Percentiles rank a stretch among this genome's conserved stretches.
phyloP scores from a whole-genome alignment of 1,139 yeast genomes.

The Kodamaea fungicola region DNA sequence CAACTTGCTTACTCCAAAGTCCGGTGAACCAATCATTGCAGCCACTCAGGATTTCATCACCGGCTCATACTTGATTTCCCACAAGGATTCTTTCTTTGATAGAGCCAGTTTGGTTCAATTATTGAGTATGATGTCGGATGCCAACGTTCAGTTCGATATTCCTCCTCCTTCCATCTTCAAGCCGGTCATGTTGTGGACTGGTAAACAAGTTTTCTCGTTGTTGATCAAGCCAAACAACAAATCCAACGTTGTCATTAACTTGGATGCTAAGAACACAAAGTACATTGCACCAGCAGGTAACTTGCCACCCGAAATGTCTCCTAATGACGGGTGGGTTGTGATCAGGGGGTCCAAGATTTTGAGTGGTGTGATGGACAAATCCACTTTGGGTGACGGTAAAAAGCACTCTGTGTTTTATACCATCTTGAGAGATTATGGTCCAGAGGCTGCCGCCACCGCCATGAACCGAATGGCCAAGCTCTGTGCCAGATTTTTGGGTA shows the following conservation, averaged over 20 bases:
- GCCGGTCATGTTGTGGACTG: slow-evolving; percentile 93
- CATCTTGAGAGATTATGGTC: slow-evolving; percentile 90
- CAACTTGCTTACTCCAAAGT: slow-evolving; percentile 89
- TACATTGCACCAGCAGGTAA: slow-evolving; percentile 66
- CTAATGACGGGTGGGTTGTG: slow-evolving; percentile 90
- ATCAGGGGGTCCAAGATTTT: slow-evolving; percentile 87
- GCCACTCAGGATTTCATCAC: slow-evolving; percentile 99
- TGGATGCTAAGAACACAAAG: slow-evolving; percentile 93
- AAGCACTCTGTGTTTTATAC: slow-evolving; percentile 96
- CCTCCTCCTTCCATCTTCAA: slow-evolving; percentile 95
- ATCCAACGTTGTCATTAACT: slow-evolving; percentile 79
- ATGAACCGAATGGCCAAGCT: slow-evolving; percentile 99
- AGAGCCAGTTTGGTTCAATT: slow-evolving; percentile 81
- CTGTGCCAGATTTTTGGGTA: slow-evolving; percentile 92
- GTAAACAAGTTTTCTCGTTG: slow-evolving; percentile 89
- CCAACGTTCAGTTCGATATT: slow-evolving; percentile 77
- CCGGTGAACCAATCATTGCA: slow-evolving; percentile 98
- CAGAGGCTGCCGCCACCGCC: slow-evolving; percentile 90
- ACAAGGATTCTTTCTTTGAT: slow-evolving; percentile 89
- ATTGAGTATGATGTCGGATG: slow-evolving; percentile 95
- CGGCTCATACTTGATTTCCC: slow-evolving; percentile 88
- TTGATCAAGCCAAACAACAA: slow-evolving; percentile 76
- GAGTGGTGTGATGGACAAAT: slow-evolving; percentile 96
- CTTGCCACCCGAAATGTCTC: slow-evolving; percentile 90
- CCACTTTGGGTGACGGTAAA: slow-evolving; percentile 95